Base-by-base conservation (phyloP, 2,329 filamentous ascomycete genomes). In the Pseudopyrenochaeta lycopersici region DNA sequence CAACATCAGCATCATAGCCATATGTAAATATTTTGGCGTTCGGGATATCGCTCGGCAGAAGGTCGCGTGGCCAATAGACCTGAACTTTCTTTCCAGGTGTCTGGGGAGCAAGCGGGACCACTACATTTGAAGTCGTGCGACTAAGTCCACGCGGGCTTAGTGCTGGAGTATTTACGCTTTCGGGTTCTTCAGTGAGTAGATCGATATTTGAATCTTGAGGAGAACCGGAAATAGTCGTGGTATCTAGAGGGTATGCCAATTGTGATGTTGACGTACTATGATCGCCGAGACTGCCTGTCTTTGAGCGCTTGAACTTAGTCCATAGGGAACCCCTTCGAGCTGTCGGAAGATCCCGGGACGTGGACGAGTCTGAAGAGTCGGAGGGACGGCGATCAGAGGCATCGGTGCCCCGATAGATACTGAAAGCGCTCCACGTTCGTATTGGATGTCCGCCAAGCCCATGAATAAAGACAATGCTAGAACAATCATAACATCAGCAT, bases 31-130 rank as follows among this genome's bases (percentile, higher is more conserved):
- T 58, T 5, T 46, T 35, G 23, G 51, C 51, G 27, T 31, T 15
- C 9, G 54, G 54, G n/a, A 58, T 42, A 46, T 54, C 51, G 36
- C 49, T 20, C n/a, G 54, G 39, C 29, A 58, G 46, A 12, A 54
- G 42, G 45, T 40, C 51, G 14, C 32, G 18, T 7, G 54, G 54
- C 54, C 54, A 58, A 27, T 54, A 58, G n/a, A 47, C 23, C 17
- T 32, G 49, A 32, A 62, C 56, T 18, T 32, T 33, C 7, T 32
- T 50, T 1, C 49, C 49, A 12, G 39, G n/a, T 23, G 39, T 10
- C 4, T 15, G 21, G 14, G 18, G 6, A 29, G 23, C 18, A 5
- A 27, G 18, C 7, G 39, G 39, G 9, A 14, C 23, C 12, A 17
- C 15, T 5, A 14, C 15, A 17, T 14, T 35, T 17, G 32, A 35